These are phyloP conservation scores for Alopecurus myosuroides DNA, from an alignment of 176 grass and related monocot species.

Conservation along the genomic window DNA sequence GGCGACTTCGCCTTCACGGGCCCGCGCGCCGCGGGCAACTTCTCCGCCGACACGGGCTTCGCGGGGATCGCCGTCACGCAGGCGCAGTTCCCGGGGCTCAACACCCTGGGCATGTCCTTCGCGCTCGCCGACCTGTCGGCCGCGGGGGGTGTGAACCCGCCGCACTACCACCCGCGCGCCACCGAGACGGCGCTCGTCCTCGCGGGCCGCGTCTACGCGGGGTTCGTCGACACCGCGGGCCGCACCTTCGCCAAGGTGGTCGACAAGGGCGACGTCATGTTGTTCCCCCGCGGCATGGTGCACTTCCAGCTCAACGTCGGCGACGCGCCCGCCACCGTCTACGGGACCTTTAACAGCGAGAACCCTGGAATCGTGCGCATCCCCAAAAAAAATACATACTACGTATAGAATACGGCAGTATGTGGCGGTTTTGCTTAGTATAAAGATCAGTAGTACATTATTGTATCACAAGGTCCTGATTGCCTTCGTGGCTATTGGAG, in stretches of 20 bases:
- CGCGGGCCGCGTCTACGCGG: conserved; percentile 54
- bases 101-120: conserved; percentile 77
- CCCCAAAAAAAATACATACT: too few species aligned
- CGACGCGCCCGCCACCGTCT: conserved; percentile 48
- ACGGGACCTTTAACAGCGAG: conserved; percentile 76
- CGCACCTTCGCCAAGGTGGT: conserved; percentile 71
- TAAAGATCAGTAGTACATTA: too few species aligned
- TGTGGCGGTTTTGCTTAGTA: too few species aligned
- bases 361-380: conserved; percentile 75
- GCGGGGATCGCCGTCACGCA: conserved; percentile 54
- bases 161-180: conserved; percentile 76
- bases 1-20: conserved; percentile 63
- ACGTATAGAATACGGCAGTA: too few species aligned
- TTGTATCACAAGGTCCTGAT: too few species aligned
- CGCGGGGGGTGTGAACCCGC: conserved; percentile 61
- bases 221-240: conserved; percentile 65
- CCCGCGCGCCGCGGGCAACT: conserved; percentile 48
- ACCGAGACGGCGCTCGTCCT: conserved; percentile 80
- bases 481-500: too few species aligned
- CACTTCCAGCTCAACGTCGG: conserved; percentile 90
- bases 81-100: conserved; percentile 62
- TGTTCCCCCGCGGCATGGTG: conserved; percentile 65
- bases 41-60: conserved; percentile 59
- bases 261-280: conserved; percentile 73
- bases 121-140: conserved; percentile 66